Evolutionary conservation across 176 grass and related monocot species (phyloP), one percentile per base, ranked within the genome.

Genomic region (Hsuehochloa calcarea): DNA sequence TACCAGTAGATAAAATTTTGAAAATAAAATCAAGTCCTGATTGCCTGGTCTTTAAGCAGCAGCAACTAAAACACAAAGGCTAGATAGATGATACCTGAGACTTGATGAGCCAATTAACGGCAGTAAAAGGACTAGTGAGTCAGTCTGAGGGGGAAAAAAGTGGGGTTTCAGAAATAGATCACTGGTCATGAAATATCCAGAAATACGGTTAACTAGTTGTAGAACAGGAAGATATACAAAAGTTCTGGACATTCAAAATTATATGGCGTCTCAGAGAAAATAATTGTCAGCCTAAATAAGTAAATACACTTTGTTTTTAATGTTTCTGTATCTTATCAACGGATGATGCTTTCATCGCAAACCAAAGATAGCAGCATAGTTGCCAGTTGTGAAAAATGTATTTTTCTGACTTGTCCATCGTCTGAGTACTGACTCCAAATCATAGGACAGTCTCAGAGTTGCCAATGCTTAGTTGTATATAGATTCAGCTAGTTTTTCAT

Each of bases 41-140:
- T 50, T 75, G 4, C 11, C 26, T 58, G 23, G 17, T 73, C 41
- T 61, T 81, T 49, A 40, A 22, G 74, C 67, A 87, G 27, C 66
- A 64, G 31, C 49, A 41, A 81, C 64, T 54, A 71, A 65, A 73
- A 89, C 20, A 52, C 12, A 47, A 78, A 80, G 44, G 20, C 34
- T 35, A 68, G 47, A 37, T 12, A 82, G 69, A 71, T 73, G 71
- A 45, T 94, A 96, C 96, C 93, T 98, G 70, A 91, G 72, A 78
- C 68, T 84, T 63, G 96, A 99, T 84, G 93, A 96, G 20, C 96
- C 96, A 72, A 99, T 99, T 84, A 99, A 68, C n/a, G 91, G 96
- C 68, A 96, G 87, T 45, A 99, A 68, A 80, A 85, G 89, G 60
- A 89, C 74, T 82, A 99, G 75, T 26, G 96, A 94, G 88, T 96